Conservation (phyloP, 768 basidiomycete genomes). For the Austroboletus festivus region DNA sequence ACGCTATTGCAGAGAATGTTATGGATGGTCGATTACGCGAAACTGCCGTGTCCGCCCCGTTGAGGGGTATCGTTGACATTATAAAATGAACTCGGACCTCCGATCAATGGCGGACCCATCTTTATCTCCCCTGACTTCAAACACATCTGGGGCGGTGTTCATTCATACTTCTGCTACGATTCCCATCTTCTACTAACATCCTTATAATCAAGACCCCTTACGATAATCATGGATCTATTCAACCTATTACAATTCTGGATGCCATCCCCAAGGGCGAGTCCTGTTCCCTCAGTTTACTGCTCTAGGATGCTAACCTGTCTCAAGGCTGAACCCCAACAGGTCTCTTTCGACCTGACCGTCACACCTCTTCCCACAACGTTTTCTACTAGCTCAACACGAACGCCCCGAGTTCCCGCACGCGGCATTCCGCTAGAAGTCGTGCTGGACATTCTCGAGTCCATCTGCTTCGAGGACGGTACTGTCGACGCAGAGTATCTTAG, state of each 20-base stretch:
- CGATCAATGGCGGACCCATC: slow-evolving; percentile 13
- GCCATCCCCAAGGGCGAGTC: slow-evolving; percentile 26
- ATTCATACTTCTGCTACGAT: slow-evolving; percentile 14
- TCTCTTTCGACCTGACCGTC: slow-evolving; percentile 40
- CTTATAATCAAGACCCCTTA: slow-evolving; percentile 22
- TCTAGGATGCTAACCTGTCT: slow-evolving; percentile 6
- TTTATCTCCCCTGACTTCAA: slow-evolving; percentile 15
- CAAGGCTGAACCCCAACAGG: slow-evolving; percentile 34
- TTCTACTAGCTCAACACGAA: slow-evolving; percentile 11
- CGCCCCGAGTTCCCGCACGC: slow-evolving; percentile 22
- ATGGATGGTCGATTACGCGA: slow-evolving; percentile 22
- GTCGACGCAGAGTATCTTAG: slow-evolving; percentile 43
- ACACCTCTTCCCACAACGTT: slow-evolving; percentile 21
- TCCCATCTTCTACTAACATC: slow-evolving; percentile 16
- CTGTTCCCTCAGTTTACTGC: background rate
- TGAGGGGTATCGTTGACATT: slow-evolving; percentile 19
- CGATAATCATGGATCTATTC: slow-evolving; percentile 27
- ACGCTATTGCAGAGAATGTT: background rate
- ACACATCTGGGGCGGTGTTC: slow-evolving; percentile 24
- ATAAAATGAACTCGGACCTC: slow-evolving; percentile 23
- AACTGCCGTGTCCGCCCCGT: slow-evolving; percentile 21
- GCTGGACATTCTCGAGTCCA: slow-evolving; percentile 58
- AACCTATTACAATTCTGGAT: slow-evolving; percentile 19
- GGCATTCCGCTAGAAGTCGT: slow-evolving; percentile 63
- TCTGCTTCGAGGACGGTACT: slow-evolving; percentile 39